Evolutionary conservation across 2,329 filamentous ascomycete species (phyloP), one percentile per base, ranked within the genome.

Genomic region (Chlorencoelia australis): DNA sequence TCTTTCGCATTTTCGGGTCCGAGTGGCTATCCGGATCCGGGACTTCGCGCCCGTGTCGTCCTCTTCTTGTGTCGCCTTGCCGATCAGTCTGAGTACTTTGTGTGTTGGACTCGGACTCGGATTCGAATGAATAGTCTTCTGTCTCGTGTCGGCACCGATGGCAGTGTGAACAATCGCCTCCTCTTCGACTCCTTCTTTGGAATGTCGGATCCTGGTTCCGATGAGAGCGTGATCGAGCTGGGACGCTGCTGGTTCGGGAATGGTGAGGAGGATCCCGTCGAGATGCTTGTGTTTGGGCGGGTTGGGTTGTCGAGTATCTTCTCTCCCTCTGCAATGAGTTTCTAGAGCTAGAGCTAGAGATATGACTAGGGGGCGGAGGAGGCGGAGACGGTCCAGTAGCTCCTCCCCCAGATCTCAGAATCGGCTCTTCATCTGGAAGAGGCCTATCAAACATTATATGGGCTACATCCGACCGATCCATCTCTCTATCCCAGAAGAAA

Each of bases 361-460:
- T 11, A 7, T 2, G 7, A 13, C 10, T 17, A n/a, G 3, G 11
- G 6, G 11, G 11, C 7, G 3, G 5, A 16, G 13, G 7, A 9
- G 7, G 15, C 7, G 18, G n/a, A 7, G 27, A 30, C 10, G 27
- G 27, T 16, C 27, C 15, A 5, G 27, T 16, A 30, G n/a, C n/a
- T n/a, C n/a, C n/a, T n/a, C n/a, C n/a, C n/a, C n/a, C n/a, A n/a
- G n/a, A n/a, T n/a, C n/a, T n/a, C n/a, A n/a, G n/a, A n/a, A n/a
- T n/a, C n/a, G n/a, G n/a, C n/a, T n/a, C n/a, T n/a, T 5, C 17
- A 5, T 18, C 25, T n/a, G 27, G 15, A 30, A 14, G 18, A 5
- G 26, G 33, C 8, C 26, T 36, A 16, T 36, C 33, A 10, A 30
- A 30, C 7, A 36, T 13, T 15, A 36, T 36, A 4, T 36, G 19